A percentile compares a stretch with the other conserved stretches of the same genome.
These are phyloP conservation scores for Yamadazyma laniorum DNA, from an alignment of 805 yeast species.

Conservation along the genomic window DNA sequence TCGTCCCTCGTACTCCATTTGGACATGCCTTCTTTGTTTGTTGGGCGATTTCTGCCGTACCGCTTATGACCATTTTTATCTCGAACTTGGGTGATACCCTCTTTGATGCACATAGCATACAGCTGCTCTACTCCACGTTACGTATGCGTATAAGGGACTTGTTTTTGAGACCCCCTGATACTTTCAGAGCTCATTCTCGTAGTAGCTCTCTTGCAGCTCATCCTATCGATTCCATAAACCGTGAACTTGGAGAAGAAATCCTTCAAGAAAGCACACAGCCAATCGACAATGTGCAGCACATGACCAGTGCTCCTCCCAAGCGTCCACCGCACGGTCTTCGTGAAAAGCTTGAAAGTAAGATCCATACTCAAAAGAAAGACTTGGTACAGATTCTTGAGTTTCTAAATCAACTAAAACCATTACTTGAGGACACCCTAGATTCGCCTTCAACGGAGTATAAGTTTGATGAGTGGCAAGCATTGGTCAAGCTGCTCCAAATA, in stretches of 20 bases:
- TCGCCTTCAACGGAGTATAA: constrained; percentile 43
- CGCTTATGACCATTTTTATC: constrained; percentile 79
- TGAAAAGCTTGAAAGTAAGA: constrained; percentile 5
- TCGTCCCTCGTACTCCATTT: constrained; percentile 56
- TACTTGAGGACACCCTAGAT: constrained; percentile 35
- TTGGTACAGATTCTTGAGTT: constrained; percentile 24
- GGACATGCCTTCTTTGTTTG: constrained; percentile 72
- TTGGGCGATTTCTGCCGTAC: constrained; percentile 84
- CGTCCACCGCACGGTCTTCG: neutral
- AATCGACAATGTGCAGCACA: neutral
- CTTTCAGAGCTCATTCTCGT: neutral
- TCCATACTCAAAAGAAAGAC: constrained; percentile 14
- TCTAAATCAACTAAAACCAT: constrained; percentile 28
- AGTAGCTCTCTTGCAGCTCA: no score
- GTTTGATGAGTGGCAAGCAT: constrained; percentile 50
- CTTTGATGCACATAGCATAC: constrained; percentile 22
- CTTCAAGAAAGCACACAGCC: neutral
- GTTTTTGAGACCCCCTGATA: neutral
- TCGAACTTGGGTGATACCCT: constrained; percentile 68
- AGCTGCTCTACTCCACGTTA: neutral
- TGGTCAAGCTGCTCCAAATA: constrained; percentile 5
- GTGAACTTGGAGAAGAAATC: constrained; percentile 3
- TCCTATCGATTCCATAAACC: constrained; percentile 4
- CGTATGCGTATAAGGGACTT: neutral
- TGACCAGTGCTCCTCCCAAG: neutral